A percentile compares a stretch with the other conserved stretches of the same genome.
Conservation (phyloP, 2,329 filamentous ascomycete genomes). For the Esteya vermicola region DNA sequence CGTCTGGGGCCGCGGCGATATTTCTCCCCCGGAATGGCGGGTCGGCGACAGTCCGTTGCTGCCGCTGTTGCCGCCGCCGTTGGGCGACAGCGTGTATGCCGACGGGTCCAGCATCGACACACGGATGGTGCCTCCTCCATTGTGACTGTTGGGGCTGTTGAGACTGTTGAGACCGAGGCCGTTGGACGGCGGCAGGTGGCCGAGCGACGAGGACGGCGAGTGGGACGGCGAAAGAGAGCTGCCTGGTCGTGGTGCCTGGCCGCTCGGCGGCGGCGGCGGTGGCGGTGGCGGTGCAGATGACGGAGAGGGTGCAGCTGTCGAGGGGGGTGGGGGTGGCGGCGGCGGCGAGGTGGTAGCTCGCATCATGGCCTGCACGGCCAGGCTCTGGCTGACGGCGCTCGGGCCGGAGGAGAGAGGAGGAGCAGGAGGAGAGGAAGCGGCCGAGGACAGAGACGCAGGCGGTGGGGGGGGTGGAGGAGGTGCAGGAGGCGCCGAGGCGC, state of each 20-base stretch:
- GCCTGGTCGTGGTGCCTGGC: constrained; percentile 19
- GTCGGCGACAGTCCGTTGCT: constrained; percentile 25
- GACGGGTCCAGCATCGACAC: constrained; percentile 59
- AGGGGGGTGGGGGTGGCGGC: constrained; percentile 19
- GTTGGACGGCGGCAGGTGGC: constrained; percentile 10
- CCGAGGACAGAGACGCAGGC: constrained; percentile 22
- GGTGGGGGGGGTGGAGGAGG: constrained; percentile 20
- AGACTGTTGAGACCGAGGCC: constrained; percentile 16
- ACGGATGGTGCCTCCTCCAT: no score
- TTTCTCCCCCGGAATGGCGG: constrained; percentile 12
- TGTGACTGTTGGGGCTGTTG: no score
- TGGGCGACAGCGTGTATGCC: constrained; percentile 57
- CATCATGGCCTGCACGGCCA: constrained; percentile 25
- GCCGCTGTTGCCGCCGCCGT: constrained; percentile 28
- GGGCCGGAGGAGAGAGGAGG: constrained; percentile 21
- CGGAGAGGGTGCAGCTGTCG: constrained; percentile 11
- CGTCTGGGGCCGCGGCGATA: constrained; percentile 12
- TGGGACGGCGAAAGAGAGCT: constrained; percentile 4
- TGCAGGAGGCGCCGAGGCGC: constrained; percentile 13
- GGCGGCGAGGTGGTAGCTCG: constrained; percentile 23
- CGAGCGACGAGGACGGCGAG: constrained; percentile 15
- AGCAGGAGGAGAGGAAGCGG: constrained; percentile 13
- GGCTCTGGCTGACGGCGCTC: constrained; percentile 17
- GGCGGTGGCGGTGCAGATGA: constrained; percentile 11
- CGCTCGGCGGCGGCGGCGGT: constrained; percentile 22